phyloP scores from a whole-genome alignment of 2,329 filamentous ascomycete genomes.

The Alternaria atra region DNA sequence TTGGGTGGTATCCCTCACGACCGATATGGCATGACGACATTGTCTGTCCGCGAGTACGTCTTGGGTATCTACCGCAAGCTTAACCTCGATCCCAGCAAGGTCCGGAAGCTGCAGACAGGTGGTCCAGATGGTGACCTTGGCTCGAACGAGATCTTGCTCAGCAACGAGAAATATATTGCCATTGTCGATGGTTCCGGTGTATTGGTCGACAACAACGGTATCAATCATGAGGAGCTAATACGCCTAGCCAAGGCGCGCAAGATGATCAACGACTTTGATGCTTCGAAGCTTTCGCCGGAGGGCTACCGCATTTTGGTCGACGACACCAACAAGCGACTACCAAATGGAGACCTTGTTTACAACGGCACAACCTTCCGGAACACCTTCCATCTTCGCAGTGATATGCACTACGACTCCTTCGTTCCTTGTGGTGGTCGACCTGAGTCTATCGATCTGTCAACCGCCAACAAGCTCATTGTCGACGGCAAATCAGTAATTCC shows the following conservation, averaged over 20 bases:
- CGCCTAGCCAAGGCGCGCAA: constrained; percentile 84
- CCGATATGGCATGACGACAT: constrained; percentile 94
- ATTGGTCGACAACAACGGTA: constrained; percentile 88
- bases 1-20: constrained; percentile 97
- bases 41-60: constrained; percentile 95
- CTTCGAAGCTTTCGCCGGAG: constrained; percentile 82
- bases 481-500: constrained; percentile 88
- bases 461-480: constrained; percentile 85
- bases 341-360: constrained; percentile 82
- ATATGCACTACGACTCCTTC: constrained; percentile 80
- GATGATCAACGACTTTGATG: constrained; percentile 91
- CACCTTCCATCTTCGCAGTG: constrained; percentile 89
- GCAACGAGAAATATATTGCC: constrained; percentile 93
- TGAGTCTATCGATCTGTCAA: constrained; percentile 93
- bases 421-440: constrained; percentile 96
- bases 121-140: constrained; percentile 96
- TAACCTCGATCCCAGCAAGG: constrained; percentile 82
- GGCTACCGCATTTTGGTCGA: constrained; percentile 94
- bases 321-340: constrained; percentile 87
- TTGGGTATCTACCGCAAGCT: constrained; percentile 97
- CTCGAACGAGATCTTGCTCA: constrained; percentile 95
- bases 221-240: constrained; percentile 83
- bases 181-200: constrained; percentile 98
- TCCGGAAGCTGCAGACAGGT: constrained; percentile 96
- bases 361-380: constrained; percentile 98